Percentiles rank a stretch among this genome's conserved stretches.
Conservation (phyloP, 163 green algal genomes). For the Smithsoniella earleae region DNA sequence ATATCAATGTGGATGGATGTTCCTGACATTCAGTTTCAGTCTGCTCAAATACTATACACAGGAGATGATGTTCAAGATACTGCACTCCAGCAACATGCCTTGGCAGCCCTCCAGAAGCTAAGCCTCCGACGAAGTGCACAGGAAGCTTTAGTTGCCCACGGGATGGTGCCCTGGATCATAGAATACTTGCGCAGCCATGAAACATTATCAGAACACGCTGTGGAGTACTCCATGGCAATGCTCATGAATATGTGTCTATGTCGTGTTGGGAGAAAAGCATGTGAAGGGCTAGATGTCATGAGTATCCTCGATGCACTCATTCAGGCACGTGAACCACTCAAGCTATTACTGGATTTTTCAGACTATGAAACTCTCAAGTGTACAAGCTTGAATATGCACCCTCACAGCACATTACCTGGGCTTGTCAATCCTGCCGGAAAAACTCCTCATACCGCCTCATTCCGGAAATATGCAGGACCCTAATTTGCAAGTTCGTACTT, state of each 20-base stretch:
- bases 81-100: constrained; percentile 29
- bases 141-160: constrained; percentile 18
- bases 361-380: neutral
- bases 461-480: constrained; percentile 31
- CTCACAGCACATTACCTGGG: neutral
- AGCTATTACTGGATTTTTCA: too few relatives aligned
- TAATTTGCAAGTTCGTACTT: constrained; percentile 34
- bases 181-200: constrained; percentile 6
- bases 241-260: constrained; percentile 36
- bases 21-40: too few relatives aligned
- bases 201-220: constrained; percentile 30
- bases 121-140: constrained; percentile 31
- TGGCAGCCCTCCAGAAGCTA: constrained; percentile 36
- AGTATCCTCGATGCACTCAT: constrained; percentile 26
- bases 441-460: too few relatives aligned
- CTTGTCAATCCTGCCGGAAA: too few relatives aligned
- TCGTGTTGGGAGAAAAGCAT: constrained; percentile 10
- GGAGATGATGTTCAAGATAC: constrained; percentile 27
- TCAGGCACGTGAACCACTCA: neutral
- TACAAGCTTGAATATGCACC: neutral
- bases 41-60: neutral
- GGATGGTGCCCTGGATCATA: constrained; percentile 26
- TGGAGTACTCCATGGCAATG: constrained; percentile 34
- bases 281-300: constrained; percentile 31
- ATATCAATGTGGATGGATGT: too few relatives aligned